Percentiles rank a stretch among this genome's conserved stretches.
Evolutionary conservation across 768 basidiomycete species (phyloP).

Genomic region (Kwoniella dendrophila): DNA sequence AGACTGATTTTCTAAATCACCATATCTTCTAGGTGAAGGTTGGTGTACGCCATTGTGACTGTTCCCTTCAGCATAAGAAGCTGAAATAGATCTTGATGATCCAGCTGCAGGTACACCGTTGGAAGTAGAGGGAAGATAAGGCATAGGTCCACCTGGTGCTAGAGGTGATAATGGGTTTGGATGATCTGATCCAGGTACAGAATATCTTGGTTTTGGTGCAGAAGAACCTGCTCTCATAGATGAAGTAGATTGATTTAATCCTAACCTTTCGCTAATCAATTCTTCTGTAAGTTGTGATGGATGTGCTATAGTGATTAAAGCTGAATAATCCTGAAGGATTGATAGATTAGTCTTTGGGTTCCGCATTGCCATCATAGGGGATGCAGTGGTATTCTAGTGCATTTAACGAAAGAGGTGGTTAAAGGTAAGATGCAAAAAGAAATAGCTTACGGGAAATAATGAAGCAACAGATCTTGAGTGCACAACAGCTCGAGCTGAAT

Average conservation of each 20-base stretch:
- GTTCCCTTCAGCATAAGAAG: slow-evolving; percentile 1
- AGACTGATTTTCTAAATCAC: no score
- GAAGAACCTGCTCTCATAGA: no score
- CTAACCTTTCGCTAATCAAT: slow-evolving; percentile 36
- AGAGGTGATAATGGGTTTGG: slow-evolving; percentile 19
- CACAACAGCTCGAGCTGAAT: slow-evolving; percentile 48
- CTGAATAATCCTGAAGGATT: slow-evolving; percentile 41
- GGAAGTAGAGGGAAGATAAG: no score
- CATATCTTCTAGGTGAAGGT: slow-evolving; percentile 2
- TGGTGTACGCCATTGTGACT: slow-evolving; percentile 1
- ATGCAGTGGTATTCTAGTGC: no score
- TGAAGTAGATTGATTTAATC: slow-evolving; percentile 23
- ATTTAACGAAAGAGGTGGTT: not conserved
- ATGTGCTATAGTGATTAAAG: slow-evolving; percentile 44
- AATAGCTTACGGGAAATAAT: slow-evolving; percentile 41
- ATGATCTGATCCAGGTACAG: slow-evolving; percentile 18
- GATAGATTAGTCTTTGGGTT: slow-evolving; percentile 8
- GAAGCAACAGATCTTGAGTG: slow-evolving; percentile 45
- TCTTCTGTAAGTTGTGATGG: slow-evolving; percentile 41
- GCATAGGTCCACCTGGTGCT: slow-evolving; percentile 17
- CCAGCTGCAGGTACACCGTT: slow-evolving; percentile 6
- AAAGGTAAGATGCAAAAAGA: not conserved
- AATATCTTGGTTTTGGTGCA: slow-evolving; percentile 12
- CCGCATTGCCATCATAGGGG: not conserved
- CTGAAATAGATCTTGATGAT: slow-evolving; percentile 13